phyloP scores from a whole-genome alignment of 2,329 filamentous ascomycete genomes.

The Phoma sp. region DNA sequence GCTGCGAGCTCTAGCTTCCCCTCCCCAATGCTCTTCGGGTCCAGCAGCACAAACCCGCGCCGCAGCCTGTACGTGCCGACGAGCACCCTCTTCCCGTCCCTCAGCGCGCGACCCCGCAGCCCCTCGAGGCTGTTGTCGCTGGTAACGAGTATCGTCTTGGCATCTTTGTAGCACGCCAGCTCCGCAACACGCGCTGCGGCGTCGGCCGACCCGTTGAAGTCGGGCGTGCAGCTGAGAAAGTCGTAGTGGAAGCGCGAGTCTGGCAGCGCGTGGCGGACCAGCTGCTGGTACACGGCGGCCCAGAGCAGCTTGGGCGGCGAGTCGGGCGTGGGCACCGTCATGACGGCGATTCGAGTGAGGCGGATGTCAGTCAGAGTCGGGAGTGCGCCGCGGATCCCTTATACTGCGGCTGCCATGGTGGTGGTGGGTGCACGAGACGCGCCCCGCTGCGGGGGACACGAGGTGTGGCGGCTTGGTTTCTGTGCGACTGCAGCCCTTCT shows the following conservation, averaged over 20 bases:
- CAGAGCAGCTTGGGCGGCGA: slow-evolving; percentile 32
- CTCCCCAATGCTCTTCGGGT: slow-evolving; percentile 44
- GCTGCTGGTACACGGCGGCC: slow-evolving; percentile 44
- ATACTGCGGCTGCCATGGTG: no score
- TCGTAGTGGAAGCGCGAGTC: slow-evolving; percentile 56
- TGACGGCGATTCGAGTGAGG: slow-evolving; percentile 7
- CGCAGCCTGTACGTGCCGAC: slow-evolving; percentile 54
- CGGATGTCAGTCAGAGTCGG: no score
- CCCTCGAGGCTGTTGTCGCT: slow-evolving; percentile 56
- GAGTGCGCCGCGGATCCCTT: no score
- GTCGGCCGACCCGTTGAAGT: slow-evolving; percentile 50
- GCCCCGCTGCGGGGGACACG: slow-evolving; percentile 12
- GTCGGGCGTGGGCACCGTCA: slow-evolving; percentile 24
- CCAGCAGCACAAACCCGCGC: slow-evolving; percentile 53
- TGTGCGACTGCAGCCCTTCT: not conserved
- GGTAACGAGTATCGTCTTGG: slow-evolving; percentile 50
- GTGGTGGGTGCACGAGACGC: not conserved
- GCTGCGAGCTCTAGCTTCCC: slow-evolving; percentile 44
- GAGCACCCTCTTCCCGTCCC: slow-evolving; percentile 52
- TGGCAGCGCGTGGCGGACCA: slow-evolving; percentile 50
- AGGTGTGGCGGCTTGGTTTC: not conserved
- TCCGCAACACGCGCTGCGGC: slow-evolving; percentile 44
- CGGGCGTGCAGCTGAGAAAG: slow-evolving; percentile 54
- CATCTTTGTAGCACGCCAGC: slow-evolving; percentile 43
- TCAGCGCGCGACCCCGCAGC: slow-evolving; percentile 49